Conservation (phyloP, 2,329 filamentous ascomycete species). For the Cucurbitaria berberidis region DNA sequence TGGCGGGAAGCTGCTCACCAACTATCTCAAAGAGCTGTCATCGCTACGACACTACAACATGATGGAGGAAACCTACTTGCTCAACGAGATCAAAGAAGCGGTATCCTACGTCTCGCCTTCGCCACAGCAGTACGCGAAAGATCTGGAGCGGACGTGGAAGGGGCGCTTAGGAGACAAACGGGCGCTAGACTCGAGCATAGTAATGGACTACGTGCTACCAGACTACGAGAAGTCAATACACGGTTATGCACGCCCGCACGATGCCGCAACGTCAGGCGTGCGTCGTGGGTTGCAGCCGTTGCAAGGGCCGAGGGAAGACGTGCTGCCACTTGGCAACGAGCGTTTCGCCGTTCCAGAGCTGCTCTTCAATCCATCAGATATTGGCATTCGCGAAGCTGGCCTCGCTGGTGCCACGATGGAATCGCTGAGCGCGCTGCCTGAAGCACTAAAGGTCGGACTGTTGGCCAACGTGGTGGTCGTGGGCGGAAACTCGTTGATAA, state of each 20-base stretch:
- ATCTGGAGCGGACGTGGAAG: slow-evolving; percentile 87
- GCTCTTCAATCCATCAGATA: slow-evolving; percentile 83
- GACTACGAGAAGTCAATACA: slow-evolving; percentile 70
- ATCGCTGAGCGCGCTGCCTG: slow-evolving; percentile 74
- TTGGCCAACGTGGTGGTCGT: slow-evolving; percentile 88
- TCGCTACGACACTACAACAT: slow-evolving; percentile 94
- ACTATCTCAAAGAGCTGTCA: slow-evolving; percentile 86
- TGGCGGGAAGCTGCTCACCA: slow-evolving; percentile 91
- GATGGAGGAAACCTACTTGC: slow-evolving; percentile 89
- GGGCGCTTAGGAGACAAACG: slow-evolving; percentile 61
- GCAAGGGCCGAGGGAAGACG: slow-evolving; percentile 69
- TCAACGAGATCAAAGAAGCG: slow-evolving; percentile 94
- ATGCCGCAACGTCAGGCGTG: slow-evolving; percentile 66
- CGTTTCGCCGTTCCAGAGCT: slow-evolving; percentile 89
- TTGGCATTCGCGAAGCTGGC: slow-evolving; percentile 83
- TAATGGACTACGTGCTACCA: slow-evolving; percentile 90
- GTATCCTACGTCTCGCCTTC: slow-evolving; percentile 82
- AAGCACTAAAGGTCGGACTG: slow-evolving; percentile 82
- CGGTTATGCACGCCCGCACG: slow-evolving; percentile 78
- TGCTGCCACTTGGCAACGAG: slow-evolving; percentile 88
- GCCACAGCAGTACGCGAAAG: slow-evolving; percentile 63
- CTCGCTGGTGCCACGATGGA: slow-evolving; percentile 84
- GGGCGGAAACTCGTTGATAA: slow-evolving; percentile 80
- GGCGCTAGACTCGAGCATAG: slow-evolving; percentile 63
- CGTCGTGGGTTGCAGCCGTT: slow-evolving; percentile 56